A percentile compares a stretch with the other conserved stretches of the same genome.
Conservation (phyloP, 345 rosid genomes). For the Streptanthus diversifolius region DNA sequence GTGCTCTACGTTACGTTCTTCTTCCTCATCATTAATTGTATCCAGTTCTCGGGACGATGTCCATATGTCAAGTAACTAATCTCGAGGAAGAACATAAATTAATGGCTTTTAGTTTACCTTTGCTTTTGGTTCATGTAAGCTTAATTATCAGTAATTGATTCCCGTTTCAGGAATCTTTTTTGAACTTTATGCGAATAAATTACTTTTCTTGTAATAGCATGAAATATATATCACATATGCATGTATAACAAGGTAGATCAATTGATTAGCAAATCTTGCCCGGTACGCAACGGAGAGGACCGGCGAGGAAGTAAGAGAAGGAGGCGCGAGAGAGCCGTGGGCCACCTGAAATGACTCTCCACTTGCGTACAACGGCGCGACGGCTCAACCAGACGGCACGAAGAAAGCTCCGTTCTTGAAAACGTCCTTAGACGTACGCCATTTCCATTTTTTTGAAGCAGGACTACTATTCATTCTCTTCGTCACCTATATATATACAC, state of each 20-base stretch:
- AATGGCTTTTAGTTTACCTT: too few relatives aligned
- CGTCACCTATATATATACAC: slow-evolving; percentile 48
- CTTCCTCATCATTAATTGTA: too few relatives aligned
- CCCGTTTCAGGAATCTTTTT: neutral
- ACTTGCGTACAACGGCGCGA: slow-evolving; percentile 41
- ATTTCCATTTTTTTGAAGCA: slow-evolving; percentile 57
- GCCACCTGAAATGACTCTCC: slow-evolving; percentile 50
- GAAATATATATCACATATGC: neutral
- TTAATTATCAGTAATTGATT: neutral
- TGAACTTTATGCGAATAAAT: neutral
- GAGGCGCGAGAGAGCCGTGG: slow-evolving; percentile 53
- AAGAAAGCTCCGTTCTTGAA: slow-evolving; percentile 75
- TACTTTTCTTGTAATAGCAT: neutral
- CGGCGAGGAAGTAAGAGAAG: slow-evolving; percentile 66
- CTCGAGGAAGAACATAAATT: too few relatives aligned
- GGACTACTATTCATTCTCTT: slow-evolving; percentile 41
- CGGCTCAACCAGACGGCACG: slow-evolving; percentile 60
- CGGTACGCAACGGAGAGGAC: slow-evolving; percentile 47
- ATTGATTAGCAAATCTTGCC: slow-evolving; percentile 39
- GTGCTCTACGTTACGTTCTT: too few relatives aligned
- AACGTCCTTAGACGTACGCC: slow-evolving; percentile 63
- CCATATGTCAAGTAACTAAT: too few relatives aligned
- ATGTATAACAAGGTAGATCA: neutral
- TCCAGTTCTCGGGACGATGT: too few relatives aligned
- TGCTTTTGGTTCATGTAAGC: too few relatives aligned